A percentile compares a stretch with the other conserved stretches of the same genome.
Evolutionary conservation across 148 eudicot genomes (phyloP).

Genomic region (Salicornia ramosissima): DNA sequence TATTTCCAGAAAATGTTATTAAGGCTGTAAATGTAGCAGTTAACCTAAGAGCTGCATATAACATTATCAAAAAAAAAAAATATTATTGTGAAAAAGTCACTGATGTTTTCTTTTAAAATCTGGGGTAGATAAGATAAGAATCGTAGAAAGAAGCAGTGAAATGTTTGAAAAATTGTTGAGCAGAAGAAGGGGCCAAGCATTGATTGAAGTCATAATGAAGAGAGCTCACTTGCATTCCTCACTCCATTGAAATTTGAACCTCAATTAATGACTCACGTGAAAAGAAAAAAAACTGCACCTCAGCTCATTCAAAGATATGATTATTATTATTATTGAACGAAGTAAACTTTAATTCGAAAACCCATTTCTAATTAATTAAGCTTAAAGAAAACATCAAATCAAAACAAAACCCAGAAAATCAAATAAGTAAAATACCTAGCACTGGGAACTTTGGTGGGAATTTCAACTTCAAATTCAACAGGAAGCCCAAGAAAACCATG

Average conservation of each 20-base stretch:
- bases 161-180: constrained; percentile 1
- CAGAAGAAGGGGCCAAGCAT: background rate
- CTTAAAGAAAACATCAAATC: background rate
- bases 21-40: too few relatives aligned
- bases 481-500: constrained; percentile 90
- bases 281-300: too few relatives aligned
- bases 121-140: too few relatives aligned
- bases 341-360: too few relatives aligned
- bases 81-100: too few relatives aligned
- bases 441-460: constrained; percentile 75
- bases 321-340: too few relatives aligned
- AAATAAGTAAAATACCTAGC: constrained; percentile 49
- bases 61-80: too few relatives aligned
- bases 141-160: too few relatives aligned
- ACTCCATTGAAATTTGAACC: background rate
- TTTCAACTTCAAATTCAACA: constrained; percentile 57
- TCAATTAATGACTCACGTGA: constrained; percentile 7
- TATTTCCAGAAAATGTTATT: too few relatives aligned
- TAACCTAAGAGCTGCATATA: too few relatives aligned
- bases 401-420: background rate
- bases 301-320: background rate
- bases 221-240: too few relatives aligned
- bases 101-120: too few relatives aligned
- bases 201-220: constrained; percentile 15
- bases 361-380: background rate